Evolutionary conservation across 2,329 filamentous ascomycete species (phyloP), one percentile per base, ranked within the genome.

Genomic region (Fusarium goolgardi): DNA sequence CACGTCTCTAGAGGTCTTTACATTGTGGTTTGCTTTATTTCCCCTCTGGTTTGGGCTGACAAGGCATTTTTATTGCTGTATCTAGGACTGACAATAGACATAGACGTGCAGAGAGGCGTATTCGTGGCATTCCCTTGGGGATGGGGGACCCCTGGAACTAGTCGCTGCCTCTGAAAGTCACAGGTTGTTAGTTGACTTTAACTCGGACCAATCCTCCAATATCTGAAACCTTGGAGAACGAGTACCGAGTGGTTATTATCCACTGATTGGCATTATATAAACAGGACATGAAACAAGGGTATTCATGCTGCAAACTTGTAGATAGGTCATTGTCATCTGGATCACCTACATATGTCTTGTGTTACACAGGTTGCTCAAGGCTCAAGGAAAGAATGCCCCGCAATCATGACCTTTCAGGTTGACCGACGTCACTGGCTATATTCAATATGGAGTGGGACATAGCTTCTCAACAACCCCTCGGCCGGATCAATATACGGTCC

Each of bases 371-470:
- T 18, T 43, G 21, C 23, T 23, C 27, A 29, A 29, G 27, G 27
- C 16, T 18, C 20, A 50, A 27, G 16, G 7, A 37, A 59, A 29
- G 31, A 44, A 27, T 62, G 59, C 58, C 59, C 59, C 59, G 58
- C 59, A 63, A 63, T 57, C 58, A 63, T 57, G 59, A 63, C 35
- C 32, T 32, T 39, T 29, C 25, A 62, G 63, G 58, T 41, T 50
- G 32, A 51, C 31, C 64, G 39, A 67, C 65, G 64, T 65, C 62
- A 65, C 54, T 65, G 54, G 46, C 39, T 25, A 44, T 29, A 32
- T 29, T 25, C 39, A 37, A 27, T 23, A 49, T 35, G 46, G 46
- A 49, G 47, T 50, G 47, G 47, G 47, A 50, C 47, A 50, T 11
- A 27, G 16, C 16, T 44, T 15, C 58, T 63, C 29, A 34, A 55